These are phyloP conservation scores for Lophiotrema nucula DNA, from an alignment of 495 filamentous ascomycete genomes.

Conservation along the genomic window DNA sequence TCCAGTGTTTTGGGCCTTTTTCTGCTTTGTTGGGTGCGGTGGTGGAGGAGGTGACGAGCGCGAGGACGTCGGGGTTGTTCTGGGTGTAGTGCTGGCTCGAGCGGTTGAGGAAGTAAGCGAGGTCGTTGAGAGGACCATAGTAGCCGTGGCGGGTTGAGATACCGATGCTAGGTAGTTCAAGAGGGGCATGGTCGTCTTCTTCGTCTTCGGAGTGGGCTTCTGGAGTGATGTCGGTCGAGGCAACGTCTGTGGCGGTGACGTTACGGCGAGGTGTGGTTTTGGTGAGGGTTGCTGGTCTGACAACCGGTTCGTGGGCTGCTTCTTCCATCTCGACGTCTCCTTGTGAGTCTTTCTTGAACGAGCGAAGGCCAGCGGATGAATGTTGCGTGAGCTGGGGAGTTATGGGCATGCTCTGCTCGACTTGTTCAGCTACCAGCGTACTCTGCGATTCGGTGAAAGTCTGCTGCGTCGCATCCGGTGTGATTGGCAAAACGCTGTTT, in stretches of 20 bases:
- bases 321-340: conserved; percentile 6
- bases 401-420: conserved; percentile 26
- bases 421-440: neutral
- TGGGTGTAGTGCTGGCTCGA: conserved; percentile 28
- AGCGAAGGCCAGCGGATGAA: conserved; percentile 12
- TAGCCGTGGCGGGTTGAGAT: conserved; percentile 64
- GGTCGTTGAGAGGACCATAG: conserved; percentile 64
- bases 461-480: conserved; percentile 33
- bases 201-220: conserved; percentile 16
- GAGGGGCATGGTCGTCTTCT: conserved; percentile 8
- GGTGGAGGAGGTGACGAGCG: conserved; percentile 59
- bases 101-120: conserved; percentile 44
- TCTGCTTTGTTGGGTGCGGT: conserved; percentile 58
- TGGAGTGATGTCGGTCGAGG: conserved; percentile 6
- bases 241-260: neutral
- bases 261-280: conserved; percentile 4
- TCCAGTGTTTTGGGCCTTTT: conserved; percentile 66
- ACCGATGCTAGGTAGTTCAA: conserved; percentile 42
- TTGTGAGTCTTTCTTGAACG: conserved; percentile 3
- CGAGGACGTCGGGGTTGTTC: conserved; percentile 59
- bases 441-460: conserved; percentile 7
- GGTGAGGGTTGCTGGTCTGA: neutral
- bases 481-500: conserved; percentile 27
- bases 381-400: conserved; percentile 30
- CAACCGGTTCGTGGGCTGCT: neutral